Conservation (phyloP, 1,284 basidiomycete species). For the Volvariella volvacea region DNA sequence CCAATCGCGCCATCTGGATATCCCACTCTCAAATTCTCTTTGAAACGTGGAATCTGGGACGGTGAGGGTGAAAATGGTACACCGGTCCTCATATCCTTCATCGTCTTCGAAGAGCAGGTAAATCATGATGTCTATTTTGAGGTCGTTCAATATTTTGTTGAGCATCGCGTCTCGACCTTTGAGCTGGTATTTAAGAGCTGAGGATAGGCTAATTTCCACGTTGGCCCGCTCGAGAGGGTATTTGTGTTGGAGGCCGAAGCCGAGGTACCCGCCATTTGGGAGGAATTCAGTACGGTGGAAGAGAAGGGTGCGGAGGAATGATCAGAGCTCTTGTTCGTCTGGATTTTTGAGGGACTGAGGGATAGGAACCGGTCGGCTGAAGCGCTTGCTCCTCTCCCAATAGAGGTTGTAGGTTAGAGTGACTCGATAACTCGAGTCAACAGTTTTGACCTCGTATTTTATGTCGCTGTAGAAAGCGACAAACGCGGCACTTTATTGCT, state of each 20-base stretch:
- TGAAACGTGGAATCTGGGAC: neutral
- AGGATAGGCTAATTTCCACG: neutral
- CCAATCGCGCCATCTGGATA: conserved; percentile 1
- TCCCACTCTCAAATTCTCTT: conserved; percentile 6
- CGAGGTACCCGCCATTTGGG: conserved; percentile 23
- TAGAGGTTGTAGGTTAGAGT: no score
- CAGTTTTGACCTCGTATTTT: no score
- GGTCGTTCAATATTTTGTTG: conserved; percentile 10
- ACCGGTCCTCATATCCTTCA: no score
- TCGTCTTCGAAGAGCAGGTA: no score
- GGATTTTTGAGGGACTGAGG: no score
- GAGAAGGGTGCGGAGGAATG: conserved; percentile 3
- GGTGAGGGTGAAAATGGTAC: no score
- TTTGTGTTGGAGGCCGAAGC: conserved; percentile 22
- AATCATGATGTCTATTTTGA: conserved; percentile 6
- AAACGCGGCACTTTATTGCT: no score
- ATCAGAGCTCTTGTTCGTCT: no score
- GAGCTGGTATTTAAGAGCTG: conserved; percentile 2
- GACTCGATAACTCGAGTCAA: no score
- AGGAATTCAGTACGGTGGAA: conserved; percentile 17
- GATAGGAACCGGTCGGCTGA: no score
- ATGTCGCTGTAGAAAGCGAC: no score
- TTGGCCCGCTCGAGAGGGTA: conserved; percentile 17
- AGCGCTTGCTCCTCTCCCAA: no score
- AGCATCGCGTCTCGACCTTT: conserved; percentile 19